Conservation (phyloP, 768 basidiomycete genomes). For the Phaeotremella skinneri region DNA sequence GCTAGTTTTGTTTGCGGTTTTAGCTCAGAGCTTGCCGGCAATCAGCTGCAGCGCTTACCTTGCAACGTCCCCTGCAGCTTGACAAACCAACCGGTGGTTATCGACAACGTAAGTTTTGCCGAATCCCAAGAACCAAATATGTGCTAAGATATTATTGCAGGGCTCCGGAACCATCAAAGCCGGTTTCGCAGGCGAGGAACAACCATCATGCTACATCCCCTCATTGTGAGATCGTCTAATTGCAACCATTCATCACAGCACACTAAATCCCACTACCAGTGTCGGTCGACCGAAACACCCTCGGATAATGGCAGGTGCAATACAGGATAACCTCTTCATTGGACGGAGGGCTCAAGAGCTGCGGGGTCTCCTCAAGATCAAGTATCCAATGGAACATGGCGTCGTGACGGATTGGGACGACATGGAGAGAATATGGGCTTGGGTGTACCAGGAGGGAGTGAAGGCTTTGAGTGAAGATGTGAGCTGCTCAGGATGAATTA, state of each 20-base stretch:
- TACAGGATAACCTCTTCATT: slow-evolving; percentile 95
- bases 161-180: slow-evolving; percentile 99
- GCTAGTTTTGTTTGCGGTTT: slow-evolving; percentile 9
- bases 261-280: slow-evolving; percentile 59
- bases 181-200: slow-evolving; percentile 97
- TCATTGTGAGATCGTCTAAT: slow-evolving; percentile 73
- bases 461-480: slow-evolving; percentile 97
- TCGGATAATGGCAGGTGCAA: slow-evolving; percentile 87
- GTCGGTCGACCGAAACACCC: slow-evolving; percentile 97
- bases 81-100: slow-evolving; percentile 97
- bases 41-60: slow-evolving; percentile 2
- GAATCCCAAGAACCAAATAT: too few species aligned
- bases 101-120: slow-evolving; percentile 77
- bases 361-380: slow-evolving; percentile 91
- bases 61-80: slow-evolving; percentile 52
- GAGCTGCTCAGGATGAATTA: slow-evolving; percentile 24
- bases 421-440: slow-evolving; percentile 99
- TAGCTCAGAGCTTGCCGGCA: too few species aligned
- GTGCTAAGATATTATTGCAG: slow-evolving; percentile 54
- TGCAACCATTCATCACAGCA: slow-evolving; percentile 5
- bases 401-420: slow-evolving; percentile 99
- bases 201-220: slow-evolving; percentile 98
- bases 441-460: slow-evolving; percentile 94
- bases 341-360: slow-evolving; percentile 93
- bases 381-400: slow-evolving; percentile 99